Percentiles rank a stretch among this genome's conserved stretches.
Conservation (phyloP, 805 yeast species). For the Myxozyma sirexii region DNA sequence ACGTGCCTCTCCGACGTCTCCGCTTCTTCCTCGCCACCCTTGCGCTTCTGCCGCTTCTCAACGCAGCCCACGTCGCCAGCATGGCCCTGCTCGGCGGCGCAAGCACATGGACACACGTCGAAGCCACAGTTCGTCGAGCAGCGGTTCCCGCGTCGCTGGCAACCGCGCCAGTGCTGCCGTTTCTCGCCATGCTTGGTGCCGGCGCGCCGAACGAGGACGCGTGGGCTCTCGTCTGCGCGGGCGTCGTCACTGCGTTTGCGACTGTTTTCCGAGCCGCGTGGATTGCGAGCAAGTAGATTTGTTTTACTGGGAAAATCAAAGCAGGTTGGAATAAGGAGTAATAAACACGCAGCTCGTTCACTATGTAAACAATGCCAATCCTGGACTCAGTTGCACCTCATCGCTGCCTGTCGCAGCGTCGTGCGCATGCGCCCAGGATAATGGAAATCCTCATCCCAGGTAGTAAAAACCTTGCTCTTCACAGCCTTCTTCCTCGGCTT, state of each 20-base stretch:
- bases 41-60: conserved; percentile 4
- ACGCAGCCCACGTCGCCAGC: conserved; percentile 6
- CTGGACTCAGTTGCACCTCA: too few species aligned
- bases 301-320: too few species aligned
- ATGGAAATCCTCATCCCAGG: background rate
- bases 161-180: conserved; percentile 16
- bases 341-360: too few species aligned
- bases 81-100: conserved; percentile 18
- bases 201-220: background rate
- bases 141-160: conserved; percentile 8
- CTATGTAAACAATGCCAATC: background rate
- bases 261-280: conserved; percentile 10
- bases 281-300: background rate
- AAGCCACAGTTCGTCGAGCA: conserved; percentile 10
- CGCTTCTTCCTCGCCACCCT: conserved; percentile 11
- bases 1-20: background rate
- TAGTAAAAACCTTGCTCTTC: background rate
- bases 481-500: background rate
- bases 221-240: conserved; percentile 12
- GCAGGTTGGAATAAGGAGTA: too few species aligned
- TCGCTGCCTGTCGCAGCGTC: too few species aligned
- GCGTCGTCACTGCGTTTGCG: conserved; percentile 4
- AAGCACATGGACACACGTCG: conserved; percentile 3
- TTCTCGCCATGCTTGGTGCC: conserved; percentile 2
- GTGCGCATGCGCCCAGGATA: too few species aligned